A percentile compares a stretch with the other conserved stretches of the same genome.
These are phyloP conservation scores for Zygosaccharomyces bisporus DNA, from an alignment of 805 yeast genomes.

Conservation along the genomic window DNA sequence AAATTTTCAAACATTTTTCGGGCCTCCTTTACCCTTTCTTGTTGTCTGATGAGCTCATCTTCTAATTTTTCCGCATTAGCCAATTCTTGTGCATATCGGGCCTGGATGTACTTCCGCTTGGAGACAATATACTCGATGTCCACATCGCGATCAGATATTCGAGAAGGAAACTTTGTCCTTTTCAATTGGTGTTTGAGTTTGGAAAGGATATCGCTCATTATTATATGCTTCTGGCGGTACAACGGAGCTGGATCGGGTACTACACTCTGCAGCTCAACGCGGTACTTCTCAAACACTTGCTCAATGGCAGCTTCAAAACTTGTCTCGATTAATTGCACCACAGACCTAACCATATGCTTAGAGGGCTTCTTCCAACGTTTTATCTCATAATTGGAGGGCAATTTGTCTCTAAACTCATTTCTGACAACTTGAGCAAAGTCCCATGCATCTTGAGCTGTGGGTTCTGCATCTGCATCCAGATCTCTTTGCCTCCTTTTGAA, in stretches of 20 bases:
- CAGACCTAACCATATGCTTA: slow-evolving; percentile 15
- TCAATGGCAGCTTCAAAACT: slow-evolving; percentile 25
- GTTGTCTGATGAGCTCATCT: slow-evolving; percentile 22
- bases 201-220: slow-evolving; percentile 25
- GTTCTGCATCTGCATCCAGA: slow-evolving; percentile 10
- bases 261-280: slow-evolving; percentile 19
- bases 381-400: slow-evolving; percentile 22
- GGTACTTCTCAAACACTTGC: slow-evolving; percentile 23
- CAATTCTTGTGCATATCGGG: slow-evolving; percentile 24
- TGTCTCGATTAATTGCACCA: slow-evolving; percentile 26
- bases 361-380: slow-evolving; percentile 29
- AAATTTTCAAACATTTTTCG: slow-evolving; percentile 12
- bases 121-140: slow-evolving; percentile 33
- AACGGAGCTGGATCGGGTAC: slow-evolving; percentile 16
- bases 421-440: slow-evolving; percentile 25
- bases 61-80: slow-evolving; percentile 25
- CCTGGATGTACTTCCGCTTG: slow-evolving; percentile 31
- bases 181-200: slow-evolving; percentile 25
- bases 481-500: slow-evolving; percentile 13
- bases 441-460: slow-evolving; percentile 21
- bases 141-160: slow-evolving; percentile 25
- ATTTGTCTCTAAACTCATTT: slow-evolving; percentile 19
- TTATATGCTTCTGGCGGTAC: slow-evolving; percentile 18
- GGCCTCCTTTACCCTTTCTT: slow-evolving; percentile 18
- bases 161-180: slow-evolving; percentile 27